Base-by-base conservation (phyloP, 2,329 filamentous ascomycete species). In the Apiospora aurea region DNA sequence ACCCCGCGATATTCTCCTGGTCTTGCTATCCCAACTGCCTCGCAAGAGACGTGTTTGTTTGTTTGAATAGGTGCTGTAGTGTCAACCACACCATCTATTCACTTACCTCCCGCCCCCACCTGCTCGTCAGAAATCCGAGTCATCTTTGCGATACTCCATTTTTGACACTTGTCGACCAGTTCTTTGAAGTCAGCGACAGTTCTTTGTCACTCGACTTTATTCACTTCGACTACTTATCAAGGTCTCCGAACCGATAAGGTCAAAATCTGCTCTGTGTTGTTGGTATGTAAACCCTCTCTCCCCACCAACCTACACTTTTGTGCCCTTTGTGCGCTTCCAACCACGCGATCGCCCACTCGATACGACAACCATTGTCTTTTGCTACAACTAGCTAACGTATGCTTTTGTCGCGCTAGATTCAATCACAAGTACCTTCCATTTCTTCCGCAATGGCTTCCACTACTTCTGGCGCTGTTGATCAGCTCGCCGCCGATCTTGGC, bases 401-500 rank as follows among this genome's bases (percentile, higher is more conserved):
- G 67, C 13, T 38, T 53, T 51, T 26, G 49, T 61, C 44, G 61
- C 70, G 57, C 18, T 69, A 71, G 34, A 61, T 46, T 38, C 24
- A 70, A 51, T 73, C 78, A 75, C 71, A 76, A 75, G 77, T 72
- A n/a, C 44, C 67, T 34, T 49, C 26, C 67, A 69, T 76, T 69
- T 75, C 69, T 71, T 72, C 74, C 77, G 78, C 76, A 84, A 92
- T 93, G 89, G 87, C 89, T 85, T 86, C 87, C 81, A 83, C 88
- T 84, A 83, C 86, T 82, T 81, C 86, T 80, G 85, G 85, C 84
- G 89, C 89, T 90, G 90, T 92, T 87, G 92, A 93, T 79, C 93
- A 94, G 92, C 93, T 95, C 84, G 90, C 91, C 86, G 87, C 90
- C 85, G 93, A 96, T 82, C 92, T 93, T 80, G 87, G 88, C 84